Base-by-base conservation (phyloP, 2,329 filamentous ascomycete species). In the Colletotrichum limetticola region DNA sequence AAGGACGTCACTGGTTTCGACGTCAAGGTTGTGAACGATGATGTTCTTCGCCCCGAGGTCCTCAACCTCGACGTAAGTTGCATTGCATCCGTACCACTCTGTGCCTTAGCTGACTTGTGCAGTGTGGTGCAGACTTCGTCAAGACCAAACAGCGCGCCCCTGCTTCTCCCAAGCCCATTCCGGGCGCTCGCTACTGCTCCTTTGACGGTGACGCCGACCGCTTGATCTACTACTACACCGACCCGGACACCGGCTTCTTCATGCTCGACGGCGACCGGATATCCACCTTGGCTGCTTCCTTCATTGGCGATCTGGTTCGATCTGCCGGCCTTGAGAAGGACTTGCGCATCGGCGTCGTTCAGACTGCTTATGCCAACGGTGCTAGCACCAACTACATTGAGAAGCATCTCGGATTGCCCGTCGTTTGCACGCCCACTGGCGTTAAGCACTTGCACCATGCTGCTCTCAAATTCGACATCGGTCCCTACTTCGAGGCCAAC, bases 401-500 rank as follows among this genome's bases (percentile, higher is more conserved):
- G 81, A 94, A 97, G 82, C 93, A 94, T 76, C 89, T 98, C 68
- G 93, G 94, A 79, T 91, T 99, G 55, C 95, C 95, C 61, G 94
- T 98, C 26, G 92, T 97, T 72, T 98, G 94, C 88, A 98, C 97
- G 1, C 92, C 95, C 16, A 99, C 97, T 0, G 97, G 97, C 76
- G 97, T 99, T 74, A 99, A 99, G 88, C 94, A 98, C 84, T 90
- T 99, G 75, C 97, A 99, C 85, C 97, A 98, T 80, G 97, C 95
- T n/a, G 97, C 97, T 52, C 92, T 94, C 79, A 94, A 95, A 76
- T 98, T 97, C 78, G 97, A 99, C 79, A 92, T 98, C 68, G 97
- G 97, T 70, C 95, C 98, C 65, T 99, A 99, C 86, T 99, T 99
- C 79, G 97, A 99, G 86, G 97, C 97, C 76, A 99, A 99, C 81